Evolutionary conservation across 2,329 filamentous ascomycete species (phyloP), one percentile per base, ranked within the genome.

Genomic region (Trichoderma koningiopsis): DNA sequence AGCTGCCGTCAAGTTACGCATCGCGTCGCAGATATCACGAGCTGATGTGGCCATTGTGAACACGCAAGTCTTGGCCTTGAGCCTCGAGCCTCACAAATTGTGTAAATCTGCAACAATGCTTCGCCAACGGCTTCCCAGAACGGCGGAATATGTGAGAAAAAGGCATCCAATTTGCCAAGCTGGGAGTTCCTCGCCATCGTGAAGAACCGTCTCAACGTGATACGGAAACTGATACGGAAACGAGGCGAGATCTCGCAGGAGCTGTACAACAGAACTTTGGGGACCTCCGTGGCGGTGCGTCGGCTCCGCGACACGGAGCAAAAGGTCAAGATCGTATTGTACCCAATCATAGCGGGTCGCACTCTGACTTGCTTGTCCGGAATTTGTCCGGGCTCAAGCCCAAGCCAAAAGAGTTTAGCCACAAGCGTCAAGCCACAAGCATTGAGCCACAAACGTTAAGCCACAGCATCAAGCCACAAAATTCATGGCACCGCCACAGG

Each of bases 51-150:
- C 27, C n/a, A 31, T 33, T 31, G 62, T 37, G 52, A 65, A 57
- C 52, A 65, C 62, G 62, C 33, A 16, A 43, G 11, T 43, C 60
- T 62, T 62, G 60, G 60, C 60, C 14, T 14, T 4, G n/a, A 65
- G 61, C 22, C 49, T 47, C 27, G 24, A 19, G 61, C 14, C 33
- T 52, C 52, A 55, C 33, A 40, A 6, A 24, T n/a, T 24, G 27
- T 35, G 16, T 31, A 43, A 35, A 4, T 49, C n/a, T 29, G 57
- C n/a, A 31, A 24, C 52, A 56, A 37, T n/a, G 47, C 52, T 43
- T 57, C 62, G 62, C 62, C 62, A 57, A 65, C 62, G 33, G 37
- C 33, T 65, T 52, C 62, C 62, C 43, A 65, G 56, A 56, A 55
- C 5, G 62, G 62, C 19, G 14, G 27, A n/a, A 22, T 19, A 47